phyloP scores from a whole-genome alignment of 2,329 filamentous ascomycete species.

The Aspergillus amoenus region DNA sequence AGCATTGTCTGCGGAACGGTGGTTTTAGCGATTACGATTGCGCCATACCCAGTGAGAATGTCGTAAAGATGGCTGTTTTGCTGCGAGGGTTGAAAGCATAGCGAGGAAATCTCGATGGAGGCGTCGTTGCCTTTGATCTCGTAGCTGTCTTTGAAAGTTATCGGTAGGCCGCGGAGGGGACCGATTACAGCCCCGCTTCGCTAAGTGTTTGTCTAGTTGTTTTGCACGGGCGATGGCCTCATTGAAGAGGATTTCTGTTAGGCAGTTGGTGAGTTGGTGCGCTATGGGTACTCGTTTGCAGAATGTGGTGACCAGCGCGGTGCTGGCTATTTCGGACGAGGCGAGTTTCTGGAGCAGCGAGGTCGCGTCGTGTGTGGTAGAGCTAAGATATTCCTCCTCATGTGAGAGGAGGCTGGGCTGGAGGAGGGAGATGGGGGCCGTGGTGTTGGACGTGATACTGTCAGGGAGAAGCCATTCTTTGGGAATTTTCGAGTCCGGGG shows the following conservation, averaged over 20 bases:
- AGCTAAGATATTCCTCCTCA: too few species aligned
- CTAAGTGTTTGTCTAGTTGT: neutral
- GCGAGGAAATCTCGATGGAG: neutral
- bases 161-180: neutral
- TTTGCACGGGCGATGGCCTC: neutral
- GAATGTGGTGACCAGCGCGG: too few species aligned
- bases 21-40: neutral
- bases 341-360: too few species aligned
- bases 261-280: too few species aligned
- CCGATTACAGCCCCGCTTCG: neutral
- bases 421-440: too few species aligned
- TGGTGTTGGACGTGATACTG: too few species aligned
- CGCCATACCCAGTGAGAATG: neutral
- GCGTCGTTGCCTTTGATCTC: neutral
- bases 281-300: too few species aligned
- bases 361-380: too few species aligned
- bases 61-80: neutral
- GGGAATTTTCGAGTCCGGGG: too few species aligned
- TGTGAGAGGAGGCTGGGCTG: too few species aligned
- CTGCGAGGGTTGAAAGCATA: neutral
- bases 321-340: too few species aligned
- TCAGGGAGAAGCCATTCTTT: too few species aligned
- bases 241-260: neutral
- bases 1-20: conserved; percentile 2
- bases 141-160: conserved; percentile 4